Conservation (phyloP, 1,284 basidiomycete species). For the Cronartium ribicola region DNA sequence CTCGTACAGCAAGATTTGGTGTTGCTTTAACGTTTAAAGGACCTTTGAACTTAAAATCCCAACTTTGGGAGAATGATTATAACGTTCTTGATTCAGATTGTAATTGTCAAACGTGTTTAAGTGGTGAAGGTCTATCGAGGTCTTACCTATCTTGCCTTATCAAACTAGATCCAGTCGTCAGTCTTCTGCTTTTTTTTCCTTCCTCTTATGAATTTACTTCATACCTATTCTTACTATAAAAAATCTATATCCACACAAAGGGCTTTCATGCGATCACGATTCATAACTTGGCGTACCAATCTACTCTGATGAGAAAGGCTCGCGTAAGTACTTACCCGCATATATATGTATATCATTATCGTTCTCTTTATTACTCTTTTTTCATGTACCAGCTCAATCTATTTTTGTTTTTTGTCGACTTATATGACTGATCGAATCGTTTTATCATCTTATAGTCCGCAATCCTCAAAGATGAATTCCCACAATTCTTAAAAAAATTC, state of each 20-base stretch:
- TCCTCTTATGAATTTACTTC: constrained; percentile 46
- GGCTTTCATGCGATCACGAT: constrained; percentile 33
- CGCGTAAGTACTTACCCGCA: constrained; percentile 75
- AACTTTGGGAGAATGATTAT: constrained; percentile 65
- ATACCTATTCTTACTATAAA: constrained; percentile 54
- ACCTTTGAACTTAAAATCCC: constrained; percentile 72
- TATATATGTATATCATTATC: constrained; percentile 44
- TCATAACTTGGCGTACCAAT: constrained; percentile 15
- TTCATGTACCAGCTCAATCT: background rate
- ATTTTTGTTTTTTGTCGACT: background rate
- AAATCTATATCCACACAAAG: constrained; percentile 19
- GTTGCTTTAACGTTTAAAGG: constrained; percentile 73
- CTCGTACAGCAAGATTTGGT: constrained; percentile 73
- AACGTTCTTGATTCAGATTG: constrained; percentile 66
- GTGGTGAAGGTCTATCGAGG: constrained; percentile 58
- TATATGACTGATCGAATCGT: background rate
- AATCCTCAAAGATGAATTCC: constrained; percentile 69
- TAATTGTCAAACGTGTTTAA: constrained; percentile 71
- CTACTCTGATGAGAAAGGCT: constrained; percentile 54
- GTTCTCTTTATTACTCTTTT: background rate
- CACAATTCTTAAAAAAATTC: constrained; percentile 66
- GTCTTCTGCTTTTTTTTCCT: constrained; percentile 53
- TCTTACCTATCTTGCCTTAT: constrained; percentile 68
- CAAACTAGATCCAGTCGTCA: constrained; percentile 70
- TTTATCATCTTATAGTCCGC: constrained; percentile 47